Conservation (phyloP, 2,329 filamentous ascomycete genomes). For the Escovopsis sp. region DNA sequence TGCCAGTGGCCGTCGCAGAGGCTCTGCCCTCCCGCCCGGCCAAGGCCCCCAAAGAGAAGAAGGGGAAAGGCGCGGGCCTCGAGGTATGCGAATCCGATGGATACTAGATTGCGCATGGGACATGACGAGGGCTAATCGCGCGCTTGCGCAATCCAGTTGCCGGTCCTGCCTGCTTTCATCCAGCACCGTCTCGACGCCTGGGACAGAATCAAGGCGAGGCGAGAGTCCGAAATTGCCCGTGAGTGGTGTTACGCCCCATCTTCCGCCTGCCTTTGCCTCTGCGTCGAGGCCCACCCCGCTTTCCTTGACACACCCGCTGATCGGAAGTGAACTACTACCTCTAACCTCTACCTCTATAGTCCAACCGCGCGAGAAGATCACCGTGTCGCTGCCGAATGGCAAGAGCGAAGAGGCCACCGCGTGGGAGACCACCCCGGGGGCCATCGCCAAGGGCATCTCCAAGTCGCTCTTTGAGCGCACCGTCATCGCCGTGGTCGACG, state of each 20-base stretch:
- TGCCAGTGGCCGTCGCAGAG: slow-evolving; percentile 18
- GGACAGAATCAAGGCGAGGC: slow-evolving; percentile 72
- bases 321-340: too few relatives aligned
- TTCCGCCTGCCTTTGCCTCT: not conserved
- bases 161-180: slow-evolving; percentile 56
- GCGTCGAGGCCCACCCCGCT: not conserved
- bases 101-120: too few relatives aligned
- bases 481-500: slow-evolving; percentile 75
- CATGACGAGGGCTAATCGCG: not conserved
- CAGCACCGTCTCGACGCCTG: slow-evolving; percentile 75
- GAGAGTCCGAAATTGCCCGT: slow-evolving; percentile 56
- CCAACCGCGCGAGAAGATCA: slow-evolving; percentile 60
- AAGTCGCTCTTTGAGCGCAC: slow-evolving; percentile 77
- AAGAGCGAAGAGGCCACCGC: slow-evolving; percentile 59
- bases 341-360: too few relatives aligned
- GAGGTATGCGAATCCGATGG: slow-evolving; percentile 20
- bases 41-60: slow-evolving; percentile 26
- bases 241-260: slow-evolving; percentile 11
- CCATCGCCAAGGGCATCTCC: slow-evolving; percentile 64
- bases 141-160: slow-evolving; percentile 15
- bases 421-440: slow-evolving; percentile 80
- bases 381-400: slow-evolving; percentile 59
- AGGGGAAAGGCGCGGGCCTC: slow-evolving; percentile 43
- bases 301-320: not conserved
- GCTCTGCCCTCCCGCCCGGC: slow-evolving; percentile 20